A percentile compares a stretch with the other conserved stretches of the same genome.
These are phyloP conservation scores for Casaregolazyma lundiana DNA, from an alignment of 1,139 yeast genomes.

Conservation along the genomic window DNA sequence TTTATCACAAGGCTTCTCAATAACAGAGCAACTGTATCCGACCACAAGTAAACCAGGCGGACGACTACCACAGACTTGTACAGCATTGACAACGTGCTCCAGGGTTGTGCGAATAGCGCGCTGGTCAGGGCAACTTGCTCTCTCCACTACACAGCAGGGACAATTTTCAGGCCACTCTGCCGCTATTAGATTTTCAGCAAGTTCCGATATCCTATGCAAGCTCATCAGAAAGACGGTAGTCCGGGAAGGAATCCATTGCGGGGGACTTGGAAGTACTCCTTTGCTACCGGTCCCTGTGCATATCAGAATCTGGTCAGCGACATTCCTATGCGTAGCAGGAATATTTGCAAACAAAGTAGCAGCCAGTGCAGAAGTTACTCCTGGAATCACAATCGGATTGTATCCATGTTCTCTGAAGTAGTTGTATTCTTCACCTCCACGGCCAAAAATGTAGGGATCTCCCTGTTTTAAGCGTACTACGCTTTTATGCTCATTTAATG, in stretches of 20 bases:
- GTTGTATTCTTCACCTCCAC: slow-evolving; percentile 90
- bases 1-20: slow-evolving; percentile 25
- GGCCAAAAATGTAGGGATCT: slow-evolving; percentile 93
- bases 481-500: slow-evolving; percentile 58
- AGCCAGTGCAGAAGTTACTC: slow-evolving; percentile 85
- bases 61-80: slow-evolving; percentile 76
- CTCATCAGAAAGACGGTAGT: slow-evolving; percentile 92
- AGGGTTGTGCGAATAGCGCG: slow-evolving; percentile 73
- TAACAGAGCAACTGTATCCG: slow-evolving; percentile 72
- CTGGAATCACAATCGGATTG: slow-evolving; percentile 73
- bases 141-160: slow-evolving; percentile 83
- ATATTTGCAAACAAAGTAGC: slow-evolving; percentile 83
- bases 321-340: slow-evolving; percentile 90
- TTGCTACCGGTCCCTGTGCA: slow-evolving; percentile 95
- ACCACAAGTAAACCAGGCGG: slow-evolving; percentile 91
- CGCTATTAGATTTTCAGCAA: slow-evolving; percentile 54
- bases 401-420: slow-evolving; percentile 66
- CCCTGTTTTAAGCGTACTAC: slow-evolving; percentile 95
- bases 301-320: slow-evolving; percentile 85
- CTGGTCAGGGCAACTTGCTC: slow-evolving; percentile 94
- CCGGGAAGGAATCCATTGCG: slow-evolving; percentile 64
- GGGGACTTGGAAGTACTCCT: slow-evolving; percentile 75
- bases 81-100: slow-evolving; percentile 61
- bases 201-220: slow-evolving; percentile 69
- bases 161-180: slow-evolving; percentile 64